Evolutionary conservation across 192 early-diverging fungal species (phyloP).

Genomic region (Endogone sp.): DNA sequence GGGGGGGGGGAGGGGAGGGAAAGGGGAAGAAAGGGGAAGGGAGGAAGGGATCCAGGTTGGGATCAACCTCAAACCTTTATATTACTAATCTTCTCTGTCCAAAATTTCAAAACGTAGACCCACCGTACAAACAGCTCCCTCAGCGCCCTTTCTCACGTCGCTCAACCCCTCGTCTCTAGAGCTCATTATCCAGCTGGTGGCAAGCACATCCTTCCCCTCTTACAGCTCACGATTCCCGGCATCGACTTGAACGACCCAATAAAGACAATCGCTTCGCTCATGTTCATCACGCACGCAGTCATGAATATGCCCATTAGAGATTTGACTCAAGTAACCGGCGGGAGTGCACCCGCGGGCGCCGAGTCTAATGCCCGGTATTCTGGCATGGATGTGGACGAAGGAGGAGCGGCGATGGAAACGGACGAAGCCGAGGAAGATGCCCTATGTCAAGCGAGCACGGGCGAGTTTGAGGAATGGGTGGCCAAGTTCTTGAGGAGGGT

Average conservation of each 20-base stretch:
- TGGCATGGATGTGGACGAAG: constrained; percentile 41
- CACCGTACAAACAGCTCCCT: constrained; percentile 88
- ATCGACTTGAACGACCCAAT: constrained; percentile 91
- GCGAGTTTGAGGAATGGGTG: constrained; percentile 85
- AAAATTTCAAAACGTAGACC: constrained; percentile 43
- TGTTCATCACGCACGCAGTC: constrained; percentile 64
- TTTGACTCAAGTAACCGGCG: constrained; percentile 36
- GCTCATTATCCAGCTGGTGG: constrained; percentile 81
- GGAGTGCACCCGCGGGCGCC: constrained; percentile 7
- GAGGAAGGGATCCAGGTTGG: no score
- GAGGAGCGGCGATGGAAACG: constrained; percentile 32
- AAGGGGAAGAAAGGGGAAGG: no score
- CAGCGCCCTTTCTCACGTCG: constrained; percentile 63
- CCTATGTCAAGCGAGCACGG: constrained; percentile 63
- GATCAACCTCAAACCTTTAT: no score
- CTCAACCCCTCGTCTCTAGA: constrained; percentile 69
- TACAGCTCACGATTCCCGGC: constrained; percentile 81
- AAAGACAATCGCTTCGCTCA: constrained; percentile 70
- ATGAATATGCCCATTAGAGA: constrained; percentile 66
- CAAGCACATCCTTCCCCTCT: constrained; percentile 70
- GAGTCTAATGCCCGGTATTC: constrained; percentile 1
- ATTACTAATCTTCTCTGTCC: no score
- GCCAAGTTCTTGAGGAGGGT: constrained; percentile 75
- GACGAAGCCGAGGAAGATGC: constrained; percentile 68
- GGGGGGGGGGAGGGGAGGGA: no score